Percentiles rank a stretch among this genome's conserved stretches.
Conservation (phyloP, 208 protist species). For the Trypanosoma mega region DNA sequence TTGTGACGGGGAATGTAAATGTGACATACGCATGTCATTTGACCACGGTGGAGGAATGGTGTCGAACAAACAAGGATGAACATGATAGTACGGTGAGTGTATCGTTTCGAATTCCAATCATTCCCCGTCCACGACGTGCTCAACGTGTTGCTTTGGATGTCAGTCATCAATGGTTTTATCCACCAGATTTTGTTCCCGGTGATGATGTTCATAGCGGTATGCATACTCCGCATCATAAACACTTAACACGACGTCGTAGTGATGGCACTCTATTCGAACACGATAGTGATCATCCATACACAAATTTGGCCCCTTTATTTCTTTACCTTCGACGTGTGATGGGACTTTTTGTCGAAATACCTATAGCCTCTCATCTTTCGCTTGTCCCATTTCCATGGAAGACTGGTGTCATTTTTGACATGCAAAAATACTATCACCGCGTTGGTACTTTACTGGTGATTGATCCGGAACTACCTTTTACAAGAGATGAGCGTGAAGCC, state of each 20-base stretch:
- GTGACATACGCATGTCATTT: slow-evolving; percentile 15
- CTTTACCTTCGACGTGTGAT: slow-evolving; percentile 46
- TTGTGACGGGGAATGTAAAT: slow-evolving; percentile 12
- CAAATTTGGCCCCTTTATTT: slow-evolving; percentile 91
- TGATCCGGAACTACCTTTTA: slow-evolving; percentile 44
- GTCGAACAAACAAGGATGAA: not conserved
- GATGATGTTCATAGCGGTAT: slow-evolving; percentile 77
- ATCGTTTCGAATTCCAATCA: slow-evolving; percentile 39
- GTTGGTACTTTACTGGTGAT: slow-evolving; percentile 46
- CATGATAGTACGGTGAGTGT: slow-evolving; percentile 18
- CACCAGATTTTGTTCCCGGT: slow-evolving; percentile 91
- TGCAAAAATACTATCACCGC: slow-evolving; percentile 22
- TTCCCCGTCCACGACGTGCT: slow-evolving; percentile 61
- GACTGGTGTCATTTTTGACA: not conserved
- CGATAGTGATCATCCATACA: slow-evolving; percentile 95
- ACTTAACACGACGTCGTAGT: not conserved
- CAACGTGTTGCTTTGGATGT: slow-evolving; percentile 94
- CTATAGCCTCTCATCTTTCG: slow-evolving; percentile 32
- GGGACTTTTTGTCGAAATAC: slow-evolving; percentile 41
- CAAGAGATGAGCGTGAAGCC: slow-evolving; percentile 24
- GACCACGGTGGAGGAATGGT: not conserved
- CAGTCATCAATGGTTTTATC: slow-evolving; percentile 94
- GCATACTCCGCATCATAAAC: not conserved
- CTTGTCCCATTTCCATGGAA: slow-evolving; percentile 15
- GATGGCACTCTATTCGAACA: slow-evolving; percentile 82